Evolutionary conservation across 2,329 filamentous ascomycete genomes (phyloP), one percentile per base, ranked within the genome.

Genomic region (Didymella pinodella): DNA sequence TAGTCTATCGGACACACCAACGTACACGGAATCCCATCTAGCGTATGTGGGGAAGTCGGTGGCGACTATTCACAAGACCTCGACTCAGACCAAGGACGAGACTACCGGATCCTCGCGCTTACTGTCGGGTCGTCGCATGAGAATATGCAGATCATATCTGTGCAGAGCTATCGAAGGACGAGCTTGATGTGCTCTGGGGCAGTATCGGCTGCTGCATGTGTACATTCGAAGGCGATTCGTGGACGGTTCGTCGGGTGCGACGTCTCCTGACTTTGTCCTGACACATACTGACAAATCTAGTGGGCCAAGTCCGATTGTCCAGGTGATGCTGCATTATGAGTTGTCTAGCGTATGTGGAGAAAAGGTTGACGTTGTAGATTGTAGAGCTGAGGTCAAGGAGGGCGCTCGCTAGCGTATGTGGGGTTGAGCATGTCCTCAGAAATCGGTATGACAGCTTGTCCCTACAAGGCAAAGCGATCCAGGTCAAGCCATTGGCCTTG

Each of bases 261-360:
- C 40, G 47, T 60, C 63, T 55, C 48, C 54, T 68, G 64, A 67
- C 58, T 48, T 53, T 18, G 31, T 56, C 48, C 59, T 65, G 62
- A 65, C 56, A 62, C 52, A 59, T 59, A 59, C 47, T 48, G 36
- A 48, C 57, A 43, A 47, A 48, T 48, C 28, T 41, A 25, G 38
- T 14, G 18, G 32, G 41, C 43, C 52, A 51, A 52, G 41, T 48
- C 34, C 36, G 43, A 51, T 20, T 38, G 48, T 44, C 34, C 53
- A 61, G 47, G 51, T 47, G 49, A 50, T 43, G 38, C 57, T 65
- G 59, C 64, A 41, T 61, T 31, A 46, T 66, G 65, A 65, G 59
- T 47, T 72, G 63, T 64, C 64, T 72, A 74, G 70, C 66, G 68
- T 66, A 70, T 72, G 69, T 70, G 65, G 68, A 68, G 63, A 54